phyloP scores from a whole-genome alignment of 2,329 filamentous ascomycete species.

The Sclerotinia sclerotiorum region DNA sequence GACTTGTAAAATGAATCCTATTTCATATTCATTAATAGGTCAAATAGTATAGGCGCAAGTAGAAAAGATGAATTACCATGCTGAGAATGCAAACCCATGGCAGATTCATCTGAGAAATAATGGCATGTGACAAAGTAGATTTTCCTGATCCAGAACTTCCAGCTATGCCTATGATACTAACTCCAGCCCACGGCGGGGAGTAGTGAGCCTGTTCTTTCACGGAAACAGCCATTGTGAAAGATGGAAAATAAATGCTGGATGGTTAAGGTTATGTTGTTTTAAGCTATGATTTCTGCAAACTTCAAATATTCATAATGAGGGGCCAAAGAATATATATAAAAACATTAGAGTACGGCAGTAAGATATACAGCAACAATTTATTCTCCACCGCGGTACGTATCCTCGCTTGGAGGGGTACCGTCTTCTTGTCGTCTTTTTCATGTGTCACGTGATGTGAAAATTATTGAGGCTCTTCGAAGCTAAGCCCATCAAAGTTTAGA shows the following conservation, averaged over 20 bases:
- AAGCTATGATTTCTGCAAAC: background rate
- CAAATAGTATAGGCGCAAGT: background rate
- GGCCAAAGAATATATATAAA: background rate
- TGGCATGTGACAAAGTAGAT: constrained; percentile 88
- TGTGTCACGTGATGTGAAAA: background rate
- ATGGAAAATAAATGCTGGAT: background rate
- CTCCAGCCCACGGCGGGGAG: constrained; percentile 91
- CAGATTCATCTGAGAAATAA: constrained; percentile 83
- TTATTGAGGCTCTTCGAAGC: background rate
- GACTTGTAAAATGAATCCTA: constrained; percentile 98
- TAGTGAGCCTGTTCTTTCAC: constrained; percentile 62
- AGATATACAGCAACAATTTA: constrained; percentile 11
- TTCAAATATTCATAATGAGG: constrained; percentile 1
- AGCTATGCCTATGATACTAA: constrained; percentile 94
- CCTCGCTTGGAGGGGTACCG: background rate
- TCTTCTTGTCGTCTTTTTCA: background rate
- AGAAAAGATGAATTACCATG: constrained; percentile 62
- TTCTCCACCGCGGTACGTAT: background rate
- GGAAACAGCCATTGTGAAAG: constrained; percentile 28
- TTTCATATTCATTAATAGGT: constrained; percentile 9
- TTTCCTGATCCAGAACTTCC: constrained; percentile 94
- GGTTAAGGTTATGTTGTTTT: background rate
- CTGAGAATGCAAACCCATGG: constrained; percentile 98
- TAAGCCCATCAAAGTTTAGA: constrained; percentile 10
- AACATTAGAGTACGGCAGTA: background rate